These are phyloP conservation scores for grape (Vitis vinifera) DNA, from an alignment of 164 flowering plant species.

Conservation along the genomic window DNA sequence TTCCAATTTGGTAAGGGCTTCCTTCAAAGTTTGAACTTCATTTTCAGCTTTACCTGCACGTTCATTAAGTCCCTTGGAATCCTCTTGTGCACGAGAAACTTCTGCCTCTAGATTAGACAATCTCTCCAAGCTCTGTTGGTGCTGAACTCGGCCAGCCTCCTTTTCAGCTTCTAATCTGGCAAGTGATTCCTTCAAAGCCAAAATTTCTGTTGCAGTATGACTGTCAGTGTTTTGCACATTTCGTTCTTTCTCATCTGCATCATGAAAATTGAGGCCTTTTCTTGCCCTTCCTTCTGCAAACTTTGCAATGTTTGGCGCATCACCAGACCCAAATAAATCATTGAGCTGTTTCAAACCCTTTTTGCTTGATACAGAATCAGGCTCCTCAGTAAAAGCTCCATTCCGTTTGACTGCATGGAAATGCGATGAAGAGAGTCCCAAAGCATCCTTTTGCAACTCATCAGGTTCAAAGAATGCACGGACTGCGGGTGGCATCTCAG, in stretches of 20 bases:
- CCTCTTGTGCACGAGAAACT: conserved; percentile 48
- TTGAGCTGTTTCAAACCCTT: conserved; percentile 38
- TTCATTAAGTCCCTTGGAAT: conserved; percentile 42
- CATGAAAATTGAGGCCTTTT: conserved; percentile 51
- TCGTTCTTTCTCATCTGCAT: conserved; percentile 29
- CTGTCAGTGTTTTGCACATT: conserved; percentile 10
- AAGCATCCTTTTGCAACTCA: conserved; percentile 38
- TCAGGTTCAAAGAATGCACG: conserved; percentile 37
- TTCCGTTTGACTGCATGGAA: conserved; percentile 36
- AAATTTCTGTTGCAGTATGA: conserved; percentile 46
- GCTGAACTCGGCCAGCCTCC: conserved; percentile 48
- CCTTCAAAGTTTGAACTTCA: conserved; percentile 47
- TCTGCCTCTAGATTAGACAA: conserved; percentile 51
- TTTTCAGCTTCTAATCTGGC: conserved; percentile 66
- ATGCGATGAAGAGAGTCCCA: conserved; percentile 30
- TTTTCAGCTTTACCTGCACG: conserved; percentile 57
- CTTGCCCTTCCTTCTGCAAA: conserved; percentile 38
- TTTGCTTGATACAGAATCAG: conserved; percentile 30
- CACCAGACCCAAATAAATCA: conserved; percentile 31
- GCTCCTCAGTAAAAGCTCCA: conserved; percentile 51
- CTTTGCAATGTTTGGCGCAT: conserved; percentile 9
- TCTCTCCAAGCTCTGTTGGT: conserved; percentile 50
- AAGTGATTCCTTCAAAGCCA: conserved; percentile 47
- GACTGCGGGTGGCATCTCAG: conserved; percentile 35
- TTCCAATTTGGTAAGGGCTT: conserved; percentile 38